Evolutionary conservation across 257 asterid species (phyloP).

Genomic region (Vinca minor): DNA sequence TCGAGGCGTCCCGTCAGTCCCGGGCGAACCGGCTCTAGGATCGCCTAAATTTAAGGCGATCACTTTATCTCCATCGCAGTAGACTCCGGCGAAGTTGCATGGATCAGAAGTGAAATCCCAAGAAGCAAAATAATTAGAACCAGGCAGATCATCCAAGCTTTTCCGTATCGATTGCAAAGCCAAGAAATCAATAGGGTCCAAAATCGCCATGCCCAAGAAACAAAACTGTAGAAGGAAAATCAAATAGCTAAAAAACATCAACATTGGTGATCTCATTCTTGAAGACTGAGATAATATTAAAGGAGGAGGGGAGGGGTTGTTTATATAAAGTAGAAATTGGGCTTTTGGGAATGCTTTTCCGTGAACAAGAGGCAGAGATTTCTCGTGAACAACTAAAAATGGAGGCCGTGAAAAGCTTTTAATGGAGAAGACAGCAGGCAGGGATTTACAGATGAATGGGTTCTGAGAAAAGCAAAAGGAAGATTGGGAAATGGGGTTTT

Average conservation of each 20-base stretch:
- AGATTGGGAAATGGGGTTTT: conserved; percentile 2
- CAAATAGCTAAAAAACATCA: conserved; percentile 11
- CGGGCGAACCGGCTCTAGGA: conserved; percentile 79
- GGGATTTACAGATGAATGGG: too few species aligned
- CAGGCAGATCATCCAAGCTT: conserved; percentile 63
- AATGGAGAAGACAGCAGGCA: conserved; percentile 44
- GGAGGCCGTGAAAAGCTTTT: conserved; percentile 43
- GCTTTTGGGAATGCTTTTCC: conserved; percentile 35
- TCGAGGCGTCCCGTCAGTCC: conserved; percentile 61
- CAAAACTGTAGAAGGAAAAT: conserved; percentile 11
- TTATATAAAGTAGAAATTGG: conserved; percentile 25
- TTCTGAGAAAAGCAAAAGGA: conserved; percentile 54
- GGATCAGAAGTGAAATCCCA: conserved; percentile 97
- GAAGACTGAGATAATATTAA: not conserved
- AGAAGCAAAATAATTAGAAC: conserved; percentile 59
- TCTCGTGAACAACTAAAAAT: conserved; percentile 18
- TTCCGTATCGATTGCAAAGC: conserved; percentile 72
- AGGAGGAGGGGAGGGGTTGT: not conserved
- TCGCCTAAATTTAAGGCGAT: conserved; percentile 80
- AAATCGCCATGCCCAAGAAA: conserved; percentile 33
- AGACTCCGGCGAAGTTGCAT: conserved; percentile 72
- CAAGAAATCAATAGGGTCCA: conserved; percentile 77
- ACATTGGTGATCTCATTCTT: conserved; percentile 16
- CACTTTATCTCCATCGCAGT: conserved; percentile 59
- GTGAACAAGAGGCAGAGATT: conserved; percentile 20